Evolutionary conservation across 768 basidiomycete species (phyloP), one percentile per base, ranked within the genome.

Genomic region (Crepidotus variabilis): DNA sequence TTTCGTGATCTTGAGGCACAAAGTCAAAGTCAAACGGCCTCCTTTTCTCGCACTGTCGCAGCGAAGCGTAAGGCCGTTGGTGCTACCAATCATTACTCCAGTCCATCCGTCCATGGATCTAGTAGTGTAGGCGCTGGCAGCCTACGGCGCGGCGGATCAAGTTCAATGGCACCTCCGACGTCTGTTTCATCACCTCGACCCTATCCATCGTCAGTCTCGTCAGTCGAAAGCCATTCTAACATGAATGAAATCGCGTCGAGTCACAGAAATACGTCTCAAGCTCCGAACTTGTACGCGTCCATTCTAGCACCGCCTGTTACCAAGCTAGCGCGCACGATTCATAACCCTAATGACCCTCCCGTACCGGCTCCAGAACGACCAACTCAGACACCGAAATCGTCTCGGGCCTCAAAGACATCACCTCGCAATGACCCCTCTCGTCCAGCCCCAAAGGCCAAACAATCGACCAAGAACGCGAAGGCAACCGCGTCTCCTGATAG

Each of bases 321-420:
- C 23, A 88, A 89, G 71, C 86, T 84, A 60, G 88, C 87, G 50
- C 78, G 89, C 50, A 92, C 90, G n/a, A 84, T 91, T 56, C 85
- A 86, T 62, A 90, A 90, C 66, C 82, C 83, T 10, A 72, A 71
- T 50, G 88, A 88, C 64, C 88, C 88, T 28, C 89, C 87, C 16
- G 69, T 87, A 10, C 73, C 83, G 33, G 77, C 85, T 28, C 76
- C 85, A 36, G 64, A 71, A 52, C 77, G 68, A 67, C 81, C 72
- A 62, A 53, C 74, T 61, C 70, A 75, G 50, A 80, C 78, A 43
- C 79, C 79, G 16, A 73, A 75, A 60, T 50, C 39, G 18, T 57
- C 70, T 62, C 75, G 76, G 62, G 66, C 65, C 46, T 57, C 69
- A 43, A 80, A 76, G 64, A 56, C 70, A 32, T 72, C 72, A 33